Evolutionary conservation across 2,329 filamentous ascomycete genomes (phyloP).

Genomic region (Exophiala calicioides): DNA sequence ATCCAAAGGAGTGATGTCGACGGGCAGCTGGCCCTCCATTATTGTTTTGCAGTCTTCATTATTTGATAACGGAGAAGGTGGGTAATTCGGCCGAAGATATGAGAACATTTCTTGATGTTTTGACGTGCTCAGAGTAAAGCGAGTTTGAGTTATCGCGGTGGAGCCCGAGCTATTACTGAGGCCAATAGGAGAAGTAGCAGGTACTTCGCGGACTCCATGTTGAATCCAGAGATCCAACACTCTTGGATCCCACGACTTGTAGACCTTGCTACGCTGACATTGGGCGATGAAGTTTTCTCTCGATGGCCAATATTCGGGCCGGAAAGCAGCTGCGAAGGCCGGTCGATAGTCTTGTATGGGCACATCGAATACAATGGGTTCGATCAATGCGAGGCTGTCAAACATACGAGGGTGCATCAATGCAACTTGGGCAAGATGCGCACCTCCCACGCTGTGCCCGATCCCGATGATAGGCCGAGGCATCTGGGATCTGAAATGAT

Average conservation of each 20-base stretch:
- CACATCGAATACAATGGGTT: constrained; percentile 48
- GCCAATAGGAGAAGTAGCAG: too few species aligned
- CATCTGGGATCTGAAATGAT: constrained; percentile 34
- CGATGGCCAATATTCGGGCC: constrained; percentile 81
- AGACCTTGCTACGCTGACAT: constrained; percentile 72
- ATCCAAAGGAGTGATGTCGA: constrained; percentile 44
- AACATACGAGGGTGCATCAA: constrained; percentile 76
- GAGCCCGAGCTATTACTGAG: constrained; percentile 57
- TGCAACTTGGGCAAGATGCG: constrained; percentile 64
- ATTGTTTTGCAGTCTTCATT: constrained; percentile 45
- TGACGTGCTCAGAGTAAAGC: constrained; percentile 66
- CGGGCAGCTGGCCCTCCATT: constrained; percentile 42
- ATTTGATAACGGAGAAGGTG: too few species aligned
- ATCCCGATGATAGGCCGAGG: constrained; percentile 68
- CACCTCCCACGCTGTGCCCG: constrained; percentile 78
- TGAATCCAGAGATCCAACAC: constrained; percentile 73
- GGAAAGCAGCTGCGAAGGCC: constrained; percentile 66
- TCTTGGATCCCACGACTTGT: constrained; percentile 76
- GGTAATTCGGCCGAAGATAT: constrained; percentile 48
- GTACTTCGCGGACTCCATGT: constrained; percentile 72
- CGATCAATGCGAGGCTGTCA: constrained; percentile 68
- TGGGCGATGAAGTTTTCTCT: constrained; percentile 65
- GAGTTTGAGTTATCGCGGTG: constrained; percentile 56
- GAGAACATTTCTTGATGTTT: constrained; percentile 78
- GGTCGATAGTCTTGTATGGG: constrained; percentile 60